Base-by-base conservation (phyloP, 768 basidiomycete genomes). In the Suillus plorans region DNA sequence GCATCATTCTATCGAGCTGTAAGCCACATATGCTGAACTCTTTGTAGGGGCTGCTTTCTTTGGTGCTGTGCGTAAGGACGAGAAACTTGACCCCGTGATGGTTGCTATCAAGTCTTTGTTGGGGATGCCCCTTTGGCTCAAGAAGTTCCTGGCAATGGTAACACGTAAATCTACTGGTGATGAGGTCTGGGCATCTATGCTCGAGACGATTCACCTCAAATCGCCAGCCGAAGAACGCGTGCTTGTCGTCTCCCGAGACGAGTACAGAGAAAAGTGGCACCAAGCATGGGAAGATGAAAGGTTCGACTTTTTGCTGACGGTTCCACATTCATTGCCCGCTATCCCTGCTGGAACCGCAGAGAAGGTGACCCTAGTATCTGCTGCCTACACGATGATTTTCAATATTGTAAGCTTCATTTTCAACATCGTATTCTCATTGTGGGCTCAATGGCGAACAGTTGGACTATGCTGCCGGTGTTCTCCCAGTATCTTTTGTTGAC, bases 401-500 rank as follows among this genome's bases (percentile, higher is more conserved):
- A 85, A 83, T 63, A 70, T 82, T 57, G 81, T 83, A 60, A 64
- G 82, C 76, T 25, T 28, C 39, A 3, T 20, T 36, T 37, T 7
- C 37, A 52, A 50, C 10, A 8, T 37, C 22, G 22, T 39, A 42
- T 47, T 42, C n/a, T 60, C 6, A 60, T 49, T 20, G 5, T 18
- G 31, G 34, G 20, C 50, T 42, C 7, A 61, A 53, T 61, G 10
- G 53, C 39, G 18, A 31, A 18, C 61, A 84, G 84, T 75, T 87
- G 31, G 87, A 89, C 69, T 85, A 82, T 65, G 73, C 81, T 28
- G 86, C 85, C 2, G 85, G 86, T n/a, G 82, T 87, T 6, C 74
- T 89, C 49, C 89, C 89, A 0, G 77, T 89, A 52, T 85, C 85
- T 0, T 78, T 79, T 39, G 86, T 89, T 55, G 73, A 84, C 64